Base-by-base conservation (phyloP, 805 yeast species). In the Starmerella cellae region DNA sequence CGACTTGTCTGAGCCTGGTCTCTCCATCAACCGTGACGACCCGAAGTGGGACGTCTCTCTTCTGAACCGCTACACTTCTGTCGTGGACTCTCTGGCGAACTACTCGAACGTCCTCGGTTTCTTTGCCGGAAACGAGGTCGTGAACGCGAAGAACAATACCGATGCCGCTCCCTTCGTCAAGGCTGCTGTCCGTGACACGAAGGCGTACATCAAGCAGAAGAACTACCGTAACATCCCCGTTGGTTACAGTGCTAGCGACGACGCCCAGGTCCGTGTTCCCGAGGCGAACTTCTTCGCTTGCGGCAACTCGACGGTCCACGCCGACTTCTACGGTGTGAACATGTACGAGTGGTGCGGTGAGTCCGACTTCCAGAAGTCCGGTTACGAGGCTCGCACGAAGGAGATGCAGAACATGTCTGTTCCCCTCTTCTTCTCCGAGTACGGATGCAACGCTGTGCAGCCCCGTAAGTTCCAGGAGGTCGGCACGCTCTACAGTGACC, bases 41-140 rank as follows among this genome's bases (percentile, higher is more conserved):
- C 97, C 98, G 29, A 61, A 65, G 41, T 85, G 95, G 95, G 74
- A 77, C 59, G 63, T 74, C 37, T 74, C 69, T 23, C 69, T 84
- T 42, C 81, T 73, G 64, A 65, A 74, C 45, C 74, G 96, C 60
- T 88, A 88, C 67, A 77, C 80, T 38, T 63, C 70, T 22, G 95
- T 88, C 28, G 75, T 91, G 44, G 96, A 91, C 62, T 65, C 71
- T 52, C 74, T 91, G 67, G 74, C 76, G 45, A 68, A 72, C 54
- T 88, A 87, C 65, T 64, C 78, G 37, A 88, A 88, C 63, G 73
- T 83, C 17, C 69, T 88, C 49, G 98, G 97, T 2, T 87, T 83
- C 71, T 87, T 88, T 64, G 97, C 97, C 23, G 98, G 97, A 48
- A 91, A 91, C 64, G 98, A 88, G 70, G 97, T 91, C 41, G 75